These are phyloP conservation scores for Scleroderma bovista DNA, from an alignment of 768 basidiomycete genomes.

Conservation along the genomic window DNA sequence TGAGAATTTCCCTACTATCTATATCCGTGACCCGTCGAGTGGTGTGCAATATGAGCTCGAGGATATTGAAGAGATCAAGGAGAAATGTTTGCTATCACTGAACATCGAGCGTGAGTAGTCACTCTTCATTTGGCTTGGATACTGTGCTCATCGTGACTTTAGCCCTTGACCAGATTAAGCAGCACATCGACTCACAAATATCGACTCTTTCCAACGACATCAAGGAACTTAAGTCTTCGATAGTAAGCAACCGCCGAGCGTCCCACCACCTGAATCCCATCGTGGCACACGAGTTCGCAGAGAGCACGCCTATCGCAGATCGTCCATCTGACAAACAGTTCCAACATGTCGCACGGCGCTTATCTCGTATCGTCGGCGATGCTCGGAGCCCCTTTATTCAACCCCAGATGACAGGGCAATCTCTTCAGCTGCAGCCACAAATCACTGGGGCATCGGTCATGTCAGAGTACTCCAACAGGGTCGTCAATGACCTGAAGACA, in stretches of 20 bases:
- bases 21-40: conserved; percentile 86
- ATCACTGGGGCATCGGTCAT: conserved; percentile 69
- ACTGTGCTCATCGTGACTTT: conserved; percentile 9
- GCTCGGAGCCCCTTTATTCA: conserved; percentile 34
- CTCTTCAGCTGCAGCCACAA: conserved; percentile 54
- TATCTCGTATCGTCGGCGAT: conserved; percentile 64
- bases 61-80: conserved; percentile 87
- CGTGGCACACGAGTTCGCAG: conserved; percentile 50
- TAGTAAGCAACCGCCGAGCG: conserved; percentile 51
- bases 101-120: conserved; percentile 89
- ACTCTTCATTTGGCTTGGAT: background rate
- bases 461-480: conserved; percentile 67
- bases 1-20: conserved; percentile 93
- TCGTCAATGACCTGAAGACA: conserved; percentile 78
- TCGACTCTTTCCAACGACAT: conserved; percentile 79
- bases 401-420: conserved; percentile 65
- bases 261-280: conserved; percentile 44
- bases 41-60: conserved; percentile 96
- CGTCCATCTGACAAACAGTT: conserved; percentile 77
- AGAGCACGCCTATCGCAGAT: conserved; percentile 57
- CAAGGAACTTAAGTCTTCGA: conserved; percentile 74
- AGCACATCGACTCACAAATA: conserved; percentile 94
- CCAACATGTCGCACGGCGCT: conserved; percentile 62
- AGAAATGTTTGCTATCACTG: conserved; percentile 81
- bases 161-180: conserved; percentile 98